These are phyloP conservation scores for Platanthera guangdongensis DNA, from an alignment of 106 monocot species.

Conservation along the genomic window DNA sequence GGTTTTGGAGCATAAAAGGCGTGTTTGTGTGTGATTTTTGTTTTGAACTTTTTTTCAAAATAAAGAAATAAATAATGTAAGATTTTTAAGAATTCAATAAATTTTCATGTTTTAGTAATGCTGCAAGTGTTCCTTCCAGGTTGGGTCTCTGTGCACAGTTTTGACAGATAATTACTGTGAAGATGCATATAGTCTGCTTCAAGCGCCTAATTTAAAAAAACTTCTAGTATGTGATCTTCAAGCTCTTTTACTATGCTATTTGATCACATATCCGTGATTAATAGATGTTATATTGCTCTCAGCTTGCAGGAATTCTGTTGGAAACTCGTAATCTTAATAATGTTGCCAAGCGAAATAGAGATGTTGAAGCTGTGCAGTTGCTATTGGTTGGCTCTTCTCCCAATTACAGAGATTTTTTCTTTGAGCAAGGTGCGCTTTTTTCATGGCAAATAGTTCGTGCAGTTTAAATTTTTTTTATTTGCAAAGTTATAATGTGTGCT, in stretches of 20 bases:
- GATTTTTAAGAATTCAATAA: too few relatives aligned
- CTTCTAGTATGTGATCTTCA: conserved; percentile 26
- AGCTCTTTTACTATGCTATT: neutral
- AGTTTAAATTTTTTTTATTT: neutral
- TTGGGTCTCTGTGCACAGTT: conserved; percentile 41
- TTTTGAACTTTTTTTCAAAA: too few relatives aligned
- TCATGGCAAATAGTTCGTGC: neutral
- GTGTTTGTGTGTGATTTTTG: too few relatives aligned
- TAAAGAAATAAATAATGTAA: too few relatives aligned
- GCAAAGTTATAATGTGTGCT: neutral
- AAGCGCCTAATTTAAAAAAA: conserved; percentile 29
- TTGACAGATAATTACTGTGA: conserved; percentile 57
- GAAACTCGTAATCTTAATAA: conserved; percentile 40
- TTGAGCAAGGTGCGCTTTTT: conserved; percentile 33
- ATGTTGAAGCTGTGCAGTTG: conserved; percentile 50
- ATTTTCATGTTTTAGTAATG: neutral
- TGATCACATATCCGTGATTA: neutral
- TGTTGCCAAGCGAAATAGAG: conserved; percentile 24
- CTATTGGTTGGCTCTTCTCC: conserved; percentile 34
- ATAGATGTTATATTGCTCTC: neutral
- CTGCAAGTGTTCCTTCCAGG: conserved; percentile 14
- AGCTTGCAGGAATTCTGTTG: conserved; percentile 58
- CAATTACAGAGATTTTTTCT: conserved; percentile 31
- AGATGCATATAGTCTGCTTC: conserved; percentile 46
- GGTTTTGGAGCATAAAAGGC: too few relatives aligned